Percentiles rank a stretch among this genome's conserved stretches.
Evolutionary conservation across 495 filamentous ascomycete genomes (phyloP).

Genomic region (Cudoniella acicularis): DNA sequence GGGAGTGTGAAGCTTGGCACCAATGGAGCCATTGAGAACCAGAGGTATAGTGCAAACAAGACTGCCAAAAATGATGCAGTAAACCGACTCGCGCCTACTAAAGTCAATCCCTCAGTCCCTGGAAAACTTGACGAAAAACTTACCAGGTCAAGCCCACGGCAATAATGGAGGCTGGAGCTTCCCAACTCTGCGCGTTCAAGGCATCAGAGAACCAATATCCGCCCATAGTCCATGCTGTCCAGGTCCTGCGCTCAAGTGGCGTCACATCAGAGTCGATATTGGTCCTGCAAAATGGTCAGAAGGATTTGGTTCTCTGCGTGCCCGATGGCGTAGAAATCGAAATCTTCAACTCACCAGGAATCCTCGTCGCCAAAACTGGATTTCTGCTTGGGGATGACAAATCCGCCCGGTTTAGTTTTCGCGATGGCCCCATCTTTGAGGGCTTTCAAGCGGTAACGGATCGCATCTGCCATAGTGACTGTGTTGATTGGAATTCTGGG

Average conservation of each 20-base stretch:
- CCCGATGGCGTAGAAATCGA: no score
- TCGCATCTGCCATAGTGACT: background rate
- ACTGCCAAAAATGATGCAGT: conserved; percentile 37
- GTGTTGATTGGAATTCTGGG: background rate
- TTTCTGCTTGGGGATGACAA: conserved; percentile 35
- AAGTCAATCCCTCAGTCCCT: background rate
- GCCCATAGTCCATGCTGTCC: conserved; percentile 40
- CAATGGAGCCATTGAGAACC: conserved; percentile 44
- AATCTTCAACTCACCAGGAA: conserved; percentile 24
- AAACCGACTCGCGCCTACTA: conserved; percentile 34
- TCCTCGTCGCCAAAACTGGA: conserved; percentile 36
- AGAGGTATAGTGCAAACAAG: conserved; percentile 40
- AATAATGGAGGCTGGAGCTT: conserved; percentile 41
- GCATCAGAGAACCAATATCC: conserved; percentile 47
- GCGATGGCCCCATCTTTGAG: conserved; percentile 28
- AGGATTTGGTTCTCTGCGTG: no score
- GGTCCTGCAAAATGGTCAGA: conserved; percentile 23
- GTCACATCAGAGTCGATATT: conserved; percentile 45
- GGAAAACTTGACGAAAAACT: background rate
- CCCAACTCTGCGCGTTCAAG: conserved; percentile 40
- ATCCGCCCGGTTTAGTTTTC: conserved; percentile 34
- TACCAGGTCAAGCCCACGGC: conserved; percentile 47
- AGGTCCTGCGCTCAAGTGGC: conserved; percentile 38
- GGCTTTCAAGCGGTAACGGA: conserved; percentile 23
- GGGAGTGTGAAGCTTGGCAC: conserved; percentile 40